These are phyloP conservation scores for Globisporangium cylindrosporum DNA, from an alignment of 352 stramenopile genomes.

Conservation along the genomic window DNA sequence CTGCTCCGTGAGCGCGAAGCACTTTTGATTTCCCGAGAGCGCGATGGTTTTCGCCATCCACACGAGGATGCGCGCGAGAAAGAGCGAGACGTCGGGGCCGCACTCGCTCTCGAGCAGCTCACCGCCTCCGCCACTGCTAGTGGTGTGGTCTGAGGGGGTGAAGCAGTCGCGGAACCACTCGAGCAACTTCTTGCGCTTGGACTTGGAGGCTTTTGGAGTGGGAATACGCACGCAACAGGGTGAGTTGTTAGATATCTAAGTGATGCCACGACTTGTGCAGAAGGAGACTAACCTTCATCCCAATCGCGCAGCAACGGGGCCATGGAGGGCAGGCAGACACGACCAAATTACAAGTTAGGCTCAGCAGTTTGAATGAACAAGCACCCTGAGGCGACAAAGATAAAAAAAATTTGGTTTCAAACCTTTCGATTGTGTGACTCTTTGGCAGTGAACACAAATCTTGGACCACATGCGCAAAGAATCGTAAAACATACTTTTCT, in stretches of 20 bases:
- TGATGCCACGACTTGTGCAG: not conserved
- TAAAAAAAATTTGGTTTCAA: not conserved
- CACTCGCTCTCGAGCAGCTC: conserved; percentile 49
- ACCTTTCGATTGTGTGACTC: not conserved
- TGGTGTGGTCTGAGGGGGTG: conserved; percentile 3
- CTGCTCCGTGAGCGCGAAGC: conserved; percentile 41
- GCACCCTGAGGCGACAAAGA: not conserved
- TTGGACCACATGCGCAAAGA: not conserved
- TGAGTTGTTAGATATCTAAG: not conserved
- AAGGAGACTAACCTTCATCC: conserved; percentile 50
- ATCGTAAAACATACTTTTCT: not conserved
- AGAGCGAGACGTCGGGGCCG: conserved; percentile 43
- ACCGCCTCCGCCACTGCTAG: not conserved
- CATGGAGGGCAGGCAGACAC: conserved; percentile 18
- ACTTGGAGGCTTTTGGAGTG: conserved; percentile 32
- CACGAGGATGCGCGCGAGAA: conserved; percentile 56
- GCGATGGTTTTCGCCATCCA: conserved; percentile 59
- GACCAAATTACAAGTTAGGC: not conserved
- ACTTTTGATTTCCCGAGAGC: conserved; percentile 8
- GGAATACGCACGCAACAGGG: not conserved
- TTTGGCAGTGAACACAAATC: not conserved
- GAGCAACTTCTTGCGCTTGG: conserved; percentile 50
- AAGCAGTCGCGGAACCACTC: conserved; percentile 47
- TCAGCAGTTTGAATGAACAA: not conserved
- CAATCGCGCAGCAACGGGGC: conserved; percentile 54